A percentile compares a stretch with the other conserved stretches of the same genome.
Conservation (phyloP, 306 rosid genomes). For the Hippophae rhamnoides region DNA sequence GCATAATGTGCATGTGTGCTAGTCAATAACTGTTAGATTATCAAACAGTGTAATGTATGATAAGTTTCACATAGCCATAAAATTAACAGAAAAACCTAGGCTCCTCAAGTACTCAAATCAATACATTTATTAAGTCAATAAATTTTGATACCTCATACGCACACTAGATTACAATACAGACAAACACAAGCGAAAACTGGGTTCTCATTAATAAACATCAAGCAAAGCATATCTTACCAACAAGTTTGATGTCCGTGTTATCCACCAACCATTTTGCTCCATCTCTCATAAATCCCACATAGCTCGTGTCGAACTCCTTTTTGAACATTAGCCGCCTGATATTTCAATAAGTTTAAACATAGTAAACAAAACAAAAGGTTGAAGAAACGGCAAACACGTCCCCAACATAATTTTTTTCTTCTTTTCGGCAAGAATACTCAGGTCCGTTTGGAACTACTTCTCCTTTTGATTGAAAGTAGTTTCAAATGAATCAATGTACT, state of each 20-base stretch:
- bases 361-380: not conserved
- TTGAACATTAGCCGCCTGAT: conserved; percentile 72
- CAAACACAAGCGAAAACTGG: not conserved
- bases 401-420: not conserved
- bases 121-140: not conserved
- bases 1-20: no score
- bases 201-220: not conserved
- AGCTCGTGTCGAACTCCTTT: conserved; percentile 59
- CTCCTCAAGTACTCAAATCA: no score
- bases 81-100: no score
- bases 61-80: no score
- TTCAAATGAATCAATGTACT: no score
- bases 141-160: not conserved
- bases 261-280: conserved; percentile 92
- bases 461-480: no score
- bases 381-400: not conserved
- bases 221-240: conserved; percentile 36
- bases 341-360: conserved; percentile 23
- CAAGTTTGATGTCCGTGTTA: conserved; percentile 81
- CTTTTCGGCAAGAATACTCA: not conserved
- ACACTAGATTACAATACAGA: not conserved
- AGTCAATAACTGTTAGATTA: no score
- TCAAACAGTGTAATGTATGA: no score
- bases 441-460: no score
- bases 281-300: conserved; percentile 64